These are phyloP conservation scores for Beauveria pseudobassiana DNA, from an alignment of 2,329 filamentous ascomycete species.

Conservation along the genomic window DNA sequence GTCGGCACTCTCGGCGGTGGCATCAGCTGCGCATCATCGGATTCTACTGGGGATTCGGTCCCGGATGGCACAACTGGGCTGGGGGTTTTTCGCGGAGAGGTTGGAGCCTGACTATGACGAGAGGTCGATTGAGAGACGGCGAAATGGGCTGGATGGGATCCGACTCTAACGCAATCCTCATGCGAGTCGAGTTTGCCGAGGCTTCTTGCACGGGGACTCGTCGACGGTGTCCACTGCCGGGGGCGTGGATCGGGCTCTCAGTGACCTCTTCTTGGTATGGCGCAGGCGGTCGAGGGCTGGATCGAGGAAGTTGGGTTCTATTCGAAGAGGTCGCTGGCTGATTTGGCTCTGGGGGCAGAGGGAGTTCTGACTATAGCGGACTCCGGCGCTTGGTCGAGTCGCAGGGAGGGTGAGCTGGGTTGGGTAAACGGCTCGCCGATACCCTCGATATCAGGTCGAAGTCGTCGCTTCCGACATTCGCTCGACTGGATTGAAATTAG, in stretches of 20 bases:
- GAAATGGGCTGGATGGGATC: constrained; percentile 17
- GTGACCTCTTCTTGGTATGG: constrained; percentile 23
- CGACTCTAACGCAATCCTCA: constrained; percentile 32
- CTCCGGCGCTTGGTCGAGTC: background rate
- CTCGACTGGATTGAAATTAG: constrained; percentile 32
- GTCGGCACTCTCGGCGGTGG: background rate
- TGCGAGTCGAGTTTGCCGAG: constrained; percentile 32
- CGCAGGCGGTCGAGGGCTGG: background rate
- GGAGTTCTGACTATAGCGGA: background rate
- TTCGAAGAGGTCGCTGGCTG: background rate
- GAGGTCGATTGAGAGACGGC: background rate
- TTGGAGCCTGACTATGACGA: background rate
- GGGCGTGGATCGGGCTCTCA: constrained; percentile 48
- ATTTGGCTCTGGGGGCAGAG: background rate
- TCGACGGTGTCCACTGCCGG: constrained; percentile 46
- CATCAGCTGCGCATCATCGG: constrained; percentile 16
- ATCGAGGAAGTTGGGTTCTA: background rate
- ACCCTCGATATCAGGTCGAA: constrained; percentile 44
- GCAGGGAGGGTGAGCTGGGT: background rate
- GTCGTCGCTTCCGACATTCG: constrained; percentile 49
- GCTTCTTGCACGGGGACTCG: constrained; percentile 28
- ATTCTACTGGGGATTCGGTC: constrained; percentile 12
- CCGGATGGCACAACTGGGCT: background rate
- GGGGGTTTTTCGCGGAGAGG: background rate
- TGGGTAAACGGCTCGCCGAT: constrained; percentile 24